Base-by-base conservation (phyloP, 1,139 yeast species). In the Arxiozyma slooffiae region DNA sequence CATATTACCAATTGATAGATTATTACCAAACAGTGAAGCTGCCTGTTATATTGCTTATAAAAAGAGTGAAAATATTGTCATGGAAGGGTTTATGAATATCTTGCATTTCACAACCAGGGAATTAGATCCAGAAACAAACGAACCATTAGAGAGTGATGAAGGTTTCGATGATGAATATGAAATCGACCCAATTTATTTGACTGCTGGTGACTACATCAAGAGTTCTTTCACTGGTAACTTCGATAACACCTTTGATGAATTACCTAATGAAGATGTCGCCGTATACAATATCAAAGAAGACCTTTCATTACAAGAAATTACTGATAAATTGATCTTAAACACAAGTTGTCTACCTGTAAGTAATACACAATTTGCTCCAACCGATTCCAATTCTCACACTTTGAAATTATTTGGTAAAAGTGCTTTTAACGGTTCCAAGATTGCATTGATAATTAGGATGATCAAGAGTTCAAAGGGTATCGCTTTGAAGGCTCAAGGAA, bases 81-180 rank as follows among this genome's bases (percentile, higher is more conserved):
- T 73, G 53, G 79, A 81, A 44, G 74, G 80, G 1, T 79, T 92
- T 61, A 77, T 80, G 49, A 86, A 85, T 67, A 78, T 81, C 17
- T 74, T 92, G 55, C 78, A 82, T 42, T 92, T 85, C 71, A 80
- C 83, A 23, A 79, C 88, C 52, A 85, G 84, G 68, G 97, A 90
- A 66, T 74, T 86, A 56, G 85, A 88, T 59, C 84, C 89, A 48
- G 77, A 79, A 8, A 84, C 89, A 23, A 83, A 84, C 38, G 80
- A 74, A 57, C 82, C 87, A 51, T 71, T 76, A 48, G 85, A 78
- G 53, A 78, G 74, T 50, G 96, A 87, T 51, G 95, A 85, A 61
- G 97, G 96, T 3, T 88, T 84, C 78, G 84, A 86, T 53, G 98
- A 92, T 67, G 96, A 89, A 69, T 92, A 90, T 70, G 94, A 85